A percentile compares a stretch with the other conserved stretches of the same genome.
phyloP scores from a whole-genome alignment of 2,329 filamentous ascomycete genomes.

The Pestalotiopsis sp. region DNA sequence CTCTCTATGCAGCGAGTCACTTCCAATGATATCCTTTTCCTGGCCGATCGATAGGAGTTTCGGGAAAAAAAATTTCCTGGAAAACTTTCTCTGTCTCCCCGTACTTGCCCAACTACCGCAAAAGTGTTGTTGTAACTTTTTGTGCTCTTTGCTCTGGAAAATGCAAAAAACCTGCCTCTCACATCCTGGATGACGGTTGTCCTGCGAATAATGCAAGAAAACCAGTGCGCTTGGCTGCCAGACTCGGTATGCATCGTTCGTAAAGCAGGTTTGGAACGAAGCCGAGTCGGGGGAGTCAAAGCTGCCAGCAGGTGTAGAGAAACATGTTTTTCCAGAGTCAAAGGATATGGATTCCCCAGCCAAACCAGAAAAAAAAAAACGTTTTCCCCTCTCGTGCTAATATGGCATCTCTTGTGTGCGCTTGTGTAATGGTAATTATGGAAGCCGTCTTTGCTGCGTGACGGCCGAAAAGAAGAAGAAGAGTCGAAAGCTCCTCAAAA shows the following conservation, averaged over 20 bases:
- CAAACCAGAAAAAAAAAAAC: background rate
- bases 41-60: slow-evolving; percentile 6
- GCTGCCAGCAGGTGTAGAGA: background rate
- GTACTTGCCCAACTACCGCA: slow-evolving; percentile 4
- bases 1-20: background rate
- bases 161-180: background rate
- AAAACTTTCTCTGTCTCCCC: background rate
- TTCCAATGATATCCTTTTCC: background rate
- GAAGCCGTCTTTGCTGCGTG: background rate
- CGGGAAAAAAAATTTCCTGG: background rate
- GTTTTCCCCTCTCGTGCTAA: background rate
- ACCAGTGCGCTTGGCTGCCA: background rate
- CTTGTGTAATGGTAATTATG: background rate
- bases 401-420: background rate
- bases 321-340: background rate
- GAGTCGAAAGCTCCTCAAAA: background rate
- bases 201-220: background rate
- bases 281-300: background rate
- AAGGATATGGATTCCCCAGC: background rate
- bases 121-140: background rate
- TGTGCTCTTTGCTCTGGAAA: background rate
- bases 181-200: background rate
- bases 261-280: background rate
- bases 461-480: background rate
- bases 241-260: background rate